phyloP scores from a whole-genome alignment of 345 rosid genomes.

The Excoecaria cochinchinensis region DNA sequence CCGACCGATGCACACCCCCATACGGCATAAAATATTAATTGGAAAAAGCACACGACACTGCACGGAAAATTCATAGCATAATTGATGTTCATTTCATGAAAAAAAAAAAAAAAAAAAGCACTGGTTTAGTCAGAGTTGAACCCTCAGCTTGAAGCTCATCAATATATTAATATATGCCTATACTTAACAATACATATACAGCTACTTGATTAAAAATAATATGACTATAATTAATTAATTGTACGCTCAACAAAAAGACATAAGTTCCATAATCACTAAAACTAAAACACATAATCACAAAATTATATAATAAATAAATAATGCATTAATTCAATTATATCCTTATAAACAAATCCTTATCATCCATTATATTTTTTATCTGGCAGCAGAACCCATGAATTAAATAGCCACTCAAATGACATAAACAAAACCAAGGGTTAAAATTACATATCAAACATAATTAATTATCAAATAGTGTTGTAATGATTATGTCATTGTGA shows the following conservation, averaged over 20 bases:
- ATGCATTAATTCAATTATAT: slow-evolving; percentile 18
- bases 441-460: slow-evolving; percentile 1
- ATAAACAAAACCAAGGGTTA: slow-evolving; percentile 13
- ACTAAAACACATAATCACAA: too few relatives aligned
- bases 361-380: neutral
- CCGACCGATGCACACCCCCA: too few relatives aligned
- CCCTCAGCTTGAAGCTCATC: slow-evolving; percentile 26
- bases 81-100: slow-evolving; percentile 28
- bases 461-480: neutral
- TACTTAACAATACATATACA: slow-evolving; percentile 22
- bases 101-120: slow-evolving; percentile 31
- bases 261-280: slow-evolving; percentile 39
- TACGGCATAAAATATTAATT: slow-evolving; percentile 10
- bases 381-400: slow-evolving; percentile 6
- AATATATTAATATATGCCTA: slow-evolving; percentile 24
- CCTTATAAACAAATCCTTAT: slow-evolving; percentile 6
- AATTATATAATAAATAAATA: neutral
- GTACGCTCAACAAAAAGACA: slow-evolving; percentile 38
- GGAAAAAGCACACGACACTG: slow-evolving; percentile 17
- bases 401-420: slow-evolving; percentile 16
- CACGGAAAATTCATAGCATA: slow-evolving; percentile 7
- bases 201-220: slow-evolving; percentile 8
- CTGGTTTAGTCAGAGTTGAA: slow-evolving; percentile 44
- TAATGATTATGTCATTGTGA: slow-evolving; percentile 14
- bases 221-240: slow-evolving; percentile 25